A percentile compares a stretch with the other conserved stretches of the same genome.
These are phyloP conservation scores for Tricholoma furcatifolium DNA, from an alignment of 768 basidiomycete species.

Conservation along the genomic window DNA sequence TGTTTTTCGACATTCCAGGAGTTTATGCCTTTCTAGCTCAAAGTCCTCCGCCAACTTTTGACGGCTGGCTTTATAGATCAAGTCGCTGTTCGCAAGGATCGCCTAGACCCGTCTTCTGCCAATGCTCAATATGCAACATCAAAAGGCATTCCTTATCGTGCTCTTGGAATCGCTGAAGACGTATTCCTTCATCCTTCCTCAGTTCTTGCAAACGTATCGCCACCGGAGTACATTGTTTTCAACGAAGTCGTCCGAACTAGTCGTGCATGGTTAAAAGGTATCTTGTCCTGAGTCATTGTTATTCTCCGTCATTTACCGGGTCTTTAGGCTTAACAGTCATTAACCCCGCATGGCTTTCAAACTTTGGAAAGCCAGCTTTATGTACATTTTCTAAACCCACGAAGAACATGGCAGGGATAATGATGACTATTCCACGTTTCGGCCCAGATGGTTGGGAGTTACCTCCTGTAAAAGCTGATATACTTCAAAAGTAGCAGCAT, in stretches of 20 bases:
- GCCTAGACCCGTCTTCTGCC: constrained; percentile 55
- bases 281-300: constrained; percentile 9
- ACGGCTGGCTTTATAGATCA: constrained; percentile 94
- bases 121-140: constrained; percentile 74
- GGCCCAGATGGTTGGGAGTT: constrained; percentile 87
- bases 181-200: constrained; percentile 93
- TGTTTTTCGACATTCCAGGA: neutral
- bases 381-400: constrained; percentile 89
- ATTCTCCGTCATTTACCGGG: neutral
- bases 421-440: constrained; percentile 82
- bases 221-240: constrained; percentile 87
- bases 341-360: constrained; percentile 85
- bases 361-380: constrained; percentile 72
- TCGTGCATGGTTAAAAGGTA: constrained; percentile 80
- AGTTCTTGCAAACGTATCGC: constrained; percentile 60
- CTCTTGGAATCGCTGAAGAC: constrained; percentile 78
- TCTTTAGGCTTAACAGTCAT: constrained; percentile 72
- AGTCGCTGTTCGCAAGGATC: constrained; percentile 87
- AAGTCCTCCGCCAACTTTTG: constrained; percentile 84
- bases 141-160: constrained; percentile 79
- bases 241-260: constrained; percentile 79
- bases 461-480: constrained; percentile 59
- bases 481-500: constrained; percentile 11
- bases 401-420: constrained; percentile 62
- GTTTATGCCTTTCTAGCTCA: constrained; percentile 56